Percentiles rank a stretch among this genome's conserved stretches.
These are phyloP conservation scores for Trichoderma asperellum DNA, from an alignment of 2,329 filamentous ascomycete genomes.

Conservation along the genomic window DNA sequence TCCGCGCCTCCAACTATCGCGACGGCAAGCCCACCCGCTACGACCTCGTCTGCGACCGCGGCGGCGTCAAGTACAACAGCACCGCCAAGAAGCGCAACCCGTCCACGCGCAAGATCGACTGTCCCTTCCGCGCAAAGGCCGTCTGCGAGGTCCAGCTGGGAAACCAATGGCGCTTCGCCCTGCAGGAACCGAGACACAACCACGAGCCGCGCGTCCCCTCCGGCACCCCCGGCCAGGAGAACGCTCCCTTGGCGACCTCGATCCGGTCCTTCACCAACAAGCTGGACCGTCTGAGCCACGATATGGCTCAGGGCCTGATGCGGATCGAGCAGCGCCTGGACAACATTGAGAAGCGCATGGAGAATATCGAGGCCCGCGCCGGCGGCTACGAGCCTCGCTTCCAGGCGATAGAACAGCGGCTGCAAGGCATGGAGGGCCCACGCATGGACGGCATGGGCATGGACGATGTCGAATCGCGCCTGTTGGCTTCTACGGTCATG, in stretches of 20 bases:
- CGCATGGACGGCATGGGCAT: slow-evolving; percentile 50
- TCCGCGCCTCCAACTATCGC: slow-evolving; percentile 65
- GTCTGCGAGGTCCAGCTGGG: slow-evolving; percentile 66
- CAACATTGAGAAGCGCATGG: slow-evolving; percentile 58
- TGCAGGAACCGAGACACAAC: slow-evolving; percentile 64
- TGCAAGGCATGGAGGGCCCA: slow-evolving; percentile 49
- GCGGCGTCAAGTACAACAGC: slow-evolving; percentile 67
- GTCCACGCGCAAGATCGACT: slow-evolving; percentile 66
- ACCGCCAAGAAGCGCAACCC: slow-evolving; percentile 68
- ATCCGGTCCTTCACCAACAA: slow-evolving; percentile 63
- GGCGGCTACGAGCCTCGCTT: slow-evolving; percentile 50
- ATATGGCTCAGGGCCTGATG: slow-evolving; percentile 57
- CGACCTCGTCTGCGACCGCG: slow-evolving; percentile 65
- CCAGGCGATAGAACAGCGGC: slow-evolving; percentile 48
- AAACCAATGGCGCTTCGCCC: slow-evolving; percentile 67
- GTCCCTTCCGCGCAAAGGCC: slow-evolving; percentile 65
- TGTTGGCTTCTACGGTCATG: slow-evolving; percentile 51
- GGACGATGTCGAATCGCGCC: slow-evolving; percentile 51
- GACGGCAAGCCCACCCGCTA: slow-evolving; percentile 66
- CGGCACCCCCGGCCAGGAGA: slow-evolving; percentile 59
- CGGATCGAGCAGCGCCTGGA: slow-evolving; percentile 56
- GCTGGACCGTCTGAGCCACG: slow-evolving; percentile 61
- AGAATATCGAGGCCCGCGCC: slow-evolving; percentile 55
- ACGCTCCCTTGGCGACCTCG: slow-evolving; percentile 60
- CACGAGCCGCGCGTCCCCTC: slow-evolving; percentile 62